These are phyloP conservation scores for Russula compacta DNA, from an alignment of 768 basidiomycete genomes.

Conservation along the genomic window DNA sequence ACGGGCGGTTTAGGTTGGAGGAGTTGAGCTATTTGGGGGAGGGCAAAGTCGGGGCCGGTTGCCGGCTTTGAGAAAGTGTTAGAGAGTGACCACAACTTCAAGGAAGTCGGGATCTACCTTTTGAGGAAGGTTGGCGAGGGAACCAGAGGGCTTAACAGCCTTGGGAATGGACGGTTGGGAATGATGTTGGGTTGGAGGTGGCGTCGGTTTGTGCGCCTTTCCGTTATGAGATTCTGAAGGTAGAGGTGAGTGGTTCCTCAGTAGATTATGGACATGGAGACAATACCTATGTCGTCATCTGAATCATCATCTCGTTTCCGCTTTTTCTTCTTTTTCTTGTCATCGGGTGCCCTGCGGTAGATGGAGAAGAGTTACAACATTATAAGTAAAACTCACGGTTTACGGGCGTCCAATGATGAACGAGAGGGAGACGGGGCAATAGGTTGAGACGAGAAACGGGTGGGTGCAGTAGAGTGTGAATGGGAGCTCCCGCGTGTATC, in stretches of 20 bases:
- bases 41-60: slow-evolving; percentile 50
- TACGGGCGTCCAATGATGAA: slow-evolving; percentile 54
- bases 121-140: slow-evolving; percentile 33
- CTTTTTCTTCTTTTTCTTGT: slow-evolving; percentile 79
- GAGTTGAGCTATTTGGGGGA: slow-evolving; percentile 43
- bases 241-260: slow-evolving; percentile 4
- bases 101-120: slow-evolving; percentile 35
- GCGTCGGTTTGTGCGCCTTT: slow-evolving; percentile 49
- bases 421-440: slow-evolving; percentile 36
- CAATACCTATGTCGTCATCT: slow-evolving; percentile 52
- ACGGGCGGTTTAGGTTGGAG: slow-evolving; percentile 55
- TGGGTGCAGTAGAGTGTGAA: slow-evolving; percentile 35
- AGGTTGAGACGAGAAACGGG: slow-evolving; percentile 36
- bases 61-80: slow-evolving; percentile 22
- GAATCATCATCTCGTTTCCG: slow-evolving; percentile 74
- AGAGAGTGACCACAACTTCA: not conserved
- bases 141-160: slow-evolving; percentile 42
- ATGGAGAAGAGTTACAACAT: slow-evolving; percentile 8
- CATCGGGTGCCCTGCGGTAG: slow-evolving; percentile 32
- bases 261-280: slow-evolving; percentile 1
- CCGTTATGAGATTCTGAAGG: slow-evolving; percentile 10
- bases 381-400: slow-evolving; percentile 37
- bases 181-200: slow-evolving; percentile 29
- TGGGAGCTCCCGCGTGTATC: slow-evolving; percentile 14
- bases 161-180: slow-evolving; percentile 39